Evolutionary conservation across 257 asterid species (phyloP).

Genomic region (Nicotiana obtusifolia): DNA sequence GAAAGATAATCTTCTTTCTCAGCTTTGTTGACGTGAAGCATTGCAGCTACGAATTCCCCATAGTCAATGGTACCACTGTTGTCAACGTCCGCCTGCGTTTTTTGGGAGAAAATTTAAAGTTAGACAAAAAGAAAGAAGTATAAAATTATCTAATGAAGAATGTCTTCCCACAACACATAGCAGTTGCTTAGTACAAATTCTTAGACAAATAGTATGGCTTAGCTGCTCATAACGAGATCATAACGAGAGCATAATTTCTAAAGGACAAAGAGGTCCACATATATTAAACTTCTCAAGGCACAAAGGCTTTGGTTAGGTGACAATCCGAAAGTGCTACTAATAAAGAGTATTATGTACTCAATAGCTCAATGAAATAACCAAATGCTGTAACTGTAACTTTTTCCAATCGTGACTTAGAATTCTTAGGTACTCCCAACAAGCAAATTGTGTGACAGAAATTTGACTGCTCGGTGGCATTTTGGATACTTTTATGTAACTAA

Average conservation of each 20-base stretch:
- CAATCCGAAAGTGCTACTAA: background rate
- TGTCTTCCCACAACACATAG: background rate
- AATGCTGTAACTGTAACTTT: background rate
- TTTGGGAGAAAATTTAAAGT: background rate
- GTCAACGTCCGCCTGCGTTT: conserved; percentile 26
- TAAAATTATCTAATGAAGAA: background rate
- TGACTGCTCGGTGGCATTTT: background rate
- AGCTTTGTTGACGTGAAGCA: conserved; percentile 21
- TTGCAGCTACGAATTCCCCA: conserved; percentile 30
- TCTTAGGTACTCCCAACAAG: background rate
- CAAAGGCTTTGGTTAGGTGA: background rate
- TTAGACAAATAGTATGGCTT: background rate
- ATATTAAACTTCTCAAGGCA: background rate
- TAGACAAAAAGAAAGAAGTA: background rate
- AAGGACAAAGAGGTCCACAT: background rate
- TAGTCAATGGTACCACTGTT: conserved; percentile 29
- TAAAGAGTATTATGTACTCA: background rate
- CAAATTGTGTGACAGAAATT: background rate
- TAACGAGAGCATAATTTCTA: background rate
- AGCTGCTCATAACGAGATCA: background rate
- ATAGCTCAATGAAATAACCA: background rate
- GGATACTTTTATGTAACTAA: background rate
- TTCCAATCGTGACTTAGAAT: background rate
- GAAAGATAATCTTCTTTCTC: conserved; percentile 26
- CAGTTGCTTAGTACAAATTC: background rate